Percentiles rank a stretch among this genome's conserved stretches.
Conservation (phyloP, 2,329 filamentous ascomycete species). For the Ascochyta viciae-villosae region DNA sequence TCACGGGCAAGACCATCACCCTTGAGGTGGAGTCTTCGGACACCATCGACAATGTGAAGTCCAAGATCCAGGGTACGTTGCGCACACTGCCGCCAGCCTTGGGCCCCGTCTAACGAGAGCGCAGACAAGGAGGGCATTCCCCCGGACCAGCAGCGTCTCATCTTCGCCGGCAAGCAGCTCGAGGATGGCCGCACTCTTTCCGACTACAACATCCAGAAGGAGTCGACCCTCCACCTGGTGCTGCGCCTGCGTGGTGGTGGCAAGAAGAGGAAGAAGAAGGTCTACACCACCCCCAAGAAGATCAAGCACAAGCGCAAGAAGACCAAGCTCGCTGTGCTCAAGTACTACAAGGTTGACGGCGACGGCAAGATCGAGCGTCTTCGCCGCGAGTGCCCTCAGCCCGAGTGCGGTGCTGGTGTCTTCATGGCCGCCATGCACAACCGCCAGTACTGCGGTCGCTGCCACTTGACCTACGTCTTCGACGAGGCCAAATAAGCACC, state of each 20-base stretch:
- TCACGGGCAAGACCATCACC: conserved; percentile 99
- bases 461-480: conserved; percentile 75
- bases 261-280: conserved; percentile 99
- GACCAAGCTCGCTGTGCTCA: conserved; percentile 99
- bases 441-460: conserved; percentile 91
- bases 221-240: conserved; percentile 97
- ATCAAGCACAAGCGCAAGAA: conserved; percentile 99
- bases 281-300: conserved; percentile 99
- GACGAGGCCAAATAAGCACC: conserved; percentile 66
- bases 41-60: conserved; percentile 99
- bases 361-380: conserved; percentile 99
- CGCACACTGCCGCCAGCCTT: not conserved
- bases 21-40: conserved; percentile 99
- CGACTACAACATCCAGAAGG: conserved; percentile 99
- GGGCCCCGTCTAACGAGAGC: conserved; percentile 43
- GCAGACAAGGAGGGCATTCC: conserved; percentile 99
- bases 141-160: conserved; percentile 98
- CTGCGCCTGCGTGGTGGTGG: conserved; percentile 97
- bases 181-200: conserved; percentile 98
- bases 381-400: conserved; percentile 89
- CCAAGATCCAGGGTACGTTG: conserved; percentile 78
- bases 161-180: conserved; percentile 99
- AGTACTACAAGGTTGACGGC: conserved; percentile 99
- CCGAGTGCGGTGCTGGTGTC: conserved; percentile 95
- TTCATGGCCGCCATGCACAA: conserved; percentile 99